Percentiles rank a stretch among this genome's conserved stretches.
Evolutionary conservation across 768 basidiomycete genomes (phyloP).

Genomic region (Ramaria sp.): DNA sequence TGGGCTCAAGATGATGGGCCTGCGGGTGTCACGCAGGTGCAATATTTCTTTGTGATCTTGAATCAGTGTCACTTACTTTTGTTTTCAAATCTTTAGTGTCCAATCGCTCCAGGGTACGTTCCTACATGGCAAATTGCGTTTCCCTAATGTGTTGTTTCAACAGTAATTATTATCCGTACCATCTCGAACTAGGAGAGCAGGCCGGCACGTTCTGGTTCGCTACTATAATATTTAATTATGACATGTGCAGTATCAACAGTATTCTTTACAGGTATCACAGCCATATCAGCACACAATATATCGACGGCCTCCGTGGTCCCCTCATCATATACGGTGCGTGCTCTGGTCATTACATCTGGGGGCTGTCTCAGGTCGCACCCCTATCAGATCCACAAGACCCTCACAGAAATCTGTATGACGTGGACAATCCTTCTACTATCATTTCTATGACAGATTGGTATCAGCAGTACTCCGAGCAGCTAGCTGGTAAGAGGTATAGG

Average conservation of each 20-base stretch:
- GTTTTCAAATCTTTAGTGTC: background rate
- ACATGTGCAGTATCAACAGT: background rate
- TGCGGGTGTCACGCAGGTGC: conserved; percentile 6
- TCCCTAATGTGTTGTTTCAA: background rate
- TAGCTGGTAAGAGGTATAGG: background rate
- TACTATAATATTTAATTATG: background rate
- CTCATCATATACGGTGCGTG: conserved; percentile 6
- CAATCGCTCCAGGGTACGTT: conserved; percentile 3
- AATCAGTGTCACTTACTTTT: background rate
- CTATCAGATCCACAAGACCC: conserved; percentile 8
- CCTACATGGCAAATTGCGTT: background rate
- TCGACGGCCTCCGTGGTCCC: conserved; percentile 12
- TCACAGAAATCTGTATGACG: conserved; percentile 19
- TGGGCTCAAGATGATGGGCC: conserved; percentile 6
- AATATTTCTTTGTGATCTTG: background rate
- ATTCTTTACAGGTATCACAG: conserved; percentile 8
- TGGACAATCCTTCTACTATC: conserved; percentile 33
- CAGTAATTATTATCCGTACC: conserved; percentile 6
- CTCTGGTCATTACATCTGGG: background rate
- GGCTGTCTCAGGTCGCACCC: background rate
- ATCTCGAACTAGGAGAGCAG: conserved; percentile 4
- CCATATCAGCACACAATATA: conserved; percentile 14
- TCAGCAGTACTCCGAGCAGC: conserved; percentile 10
- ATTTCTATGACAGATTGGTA: conserved; percentile 40
- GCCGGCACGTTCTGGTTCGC: conserved; percentile 7